Evolutionary conservation across 257 asterid species (phyloP).

Genomic region (Thymus mandschuricus): DNA sequence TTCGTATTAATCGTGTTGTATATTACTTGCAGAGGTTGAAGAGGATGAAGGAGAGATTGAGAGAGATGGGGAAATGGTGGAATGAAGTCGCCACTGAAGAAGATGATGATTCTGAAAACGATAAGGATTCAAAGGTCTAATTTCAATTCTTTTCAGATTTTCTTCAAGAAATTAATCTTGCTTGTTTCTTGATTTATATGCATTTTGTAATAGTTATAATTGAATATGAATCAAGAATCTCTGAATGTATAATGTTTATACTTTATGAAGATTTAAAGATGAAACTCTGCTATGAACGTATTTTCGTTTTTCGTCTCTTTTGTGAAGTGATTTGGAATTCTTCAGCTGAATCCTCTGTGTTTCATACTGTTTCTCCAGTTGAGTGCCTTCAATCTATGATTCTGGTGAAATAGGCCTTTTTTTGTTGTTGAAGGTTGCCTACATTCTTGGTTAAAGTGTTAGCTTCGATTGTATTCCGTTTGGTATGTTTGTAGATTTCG

Average conservation of each 20-base stretch:
- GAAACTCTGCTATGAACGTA: too few relatives aligned
- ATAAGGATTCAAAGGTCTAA: slow-evolving; percentile 36
- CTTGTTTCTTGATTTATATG: neutral
- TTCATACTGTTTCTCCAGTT: neutral
- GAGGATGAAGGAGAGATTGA: slow-evolving; percentile 44
- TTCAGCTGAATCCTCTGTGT: too few relatives aligned
- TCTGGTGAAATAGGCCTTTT: neutral
- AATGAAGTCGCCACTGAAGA: slow-evolving; percentile 40
- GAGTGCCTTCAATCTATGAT: neutral
- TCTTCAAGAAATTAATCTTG: neutral
- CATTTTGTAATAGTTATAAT: neutral
- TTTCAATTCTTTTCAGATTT: neutral
- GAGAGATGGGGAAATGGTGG: slow-evolving; percentile 49
- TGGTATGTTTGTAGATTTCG: neutral
- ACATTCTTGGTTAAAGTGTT: too few relatives aligned
- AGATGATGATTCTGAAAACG: slow-evolving; percentile 24
- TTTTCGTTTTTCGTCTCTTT: too few relatives aligned
- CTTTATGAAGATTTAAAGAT: too few relatives aligned
- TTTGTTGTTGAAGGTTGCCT: neutral
- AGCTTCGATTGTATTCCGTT: neutral
- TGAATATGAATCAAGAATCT: neutral
- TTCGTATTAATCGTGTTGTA: neutral
- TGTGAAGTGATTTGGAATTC: too few relatives aligned
- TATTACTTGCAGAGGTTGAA: slow-evolving; percentile 44
- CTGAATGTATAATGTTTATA: neutral